Percentiles rank a stretch among this genome's conserved stretches.
phyloP scores from a whole-genome alignment of 2,329 filamentous ascomycete species.

The Phialophora chinensis region DNA sequence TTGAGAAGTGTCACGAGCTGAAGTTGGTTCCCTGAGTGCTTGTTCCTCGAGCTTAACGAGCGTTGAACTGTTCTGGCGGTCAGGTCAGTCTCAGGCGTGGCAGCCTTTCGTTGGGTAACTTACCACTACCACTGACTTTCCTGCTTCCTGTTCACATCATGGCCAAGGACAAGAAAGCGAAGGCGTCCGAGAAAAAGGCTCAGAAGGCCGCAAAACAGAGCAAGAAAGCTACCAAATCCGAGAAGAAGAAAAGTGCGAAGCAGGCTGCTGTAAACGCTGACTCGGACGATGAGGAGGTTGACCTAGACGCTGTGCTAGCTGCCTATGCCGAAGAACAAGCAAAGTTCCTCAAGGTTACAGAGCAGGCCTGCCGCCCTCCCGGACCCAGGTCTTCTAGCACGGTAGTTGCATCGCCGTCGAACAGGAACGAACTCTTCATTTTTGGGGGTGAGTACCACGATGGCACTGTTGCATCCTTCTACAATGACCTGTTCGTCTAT shows the following conservation, averaged over 20 bases:
- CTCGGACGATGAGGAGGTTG: slow-evolving; percentile 88
- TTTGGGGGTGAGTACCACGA: slow-evolving; percentile 98
- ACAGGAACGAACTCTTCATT: slow-evolving; percentile 84
- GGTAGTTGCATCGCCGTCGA: slow-evolving; percentile 81
- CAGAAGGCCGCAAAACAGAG: slow-evolving; percentile 61
- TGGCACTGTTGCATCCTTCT: slow-evolving; percentile 76
- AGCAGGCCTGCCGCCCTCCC: slow-evolving; percentile 74
- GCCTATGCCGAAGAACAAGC: slow-evolving; percentile 94
- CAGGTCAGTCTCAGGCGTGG: not conserved
- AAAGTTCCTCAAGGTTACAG: slow-evolving; percentile 90
- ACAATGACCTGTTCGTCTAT: slow-evolving; percentile 70
- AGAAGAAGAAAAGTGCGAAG: slow-evolving; percentile 76
- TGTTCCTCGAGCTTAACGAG: not conserved
- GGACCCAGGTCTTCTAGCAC: slow-evolving; percentile 79
- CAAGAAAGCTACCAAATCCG: slow-evolving; percentile 87
- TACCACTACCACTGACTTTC: not conserved
- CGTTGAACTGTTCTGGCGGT: not conserved
- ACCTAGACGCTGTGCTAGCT: slow-evolving; percentile 89
- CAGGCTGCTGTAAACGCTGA: slow-evolving; percentile 69
- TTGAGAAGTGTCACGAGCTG: not conserved
- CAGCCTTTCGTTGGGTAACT: not conserved
- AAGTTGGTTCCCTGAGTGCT: not conserved
- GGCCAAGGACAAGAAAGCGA: slow-evolving; percentile 62
- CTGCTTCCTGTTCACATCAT: not conserved
- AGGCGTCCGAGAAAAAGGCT: slow-evolving; percentile 60